phyloP scores from a whole-genome alignment of 345 rosid species.

The Draba incana region DNA sequence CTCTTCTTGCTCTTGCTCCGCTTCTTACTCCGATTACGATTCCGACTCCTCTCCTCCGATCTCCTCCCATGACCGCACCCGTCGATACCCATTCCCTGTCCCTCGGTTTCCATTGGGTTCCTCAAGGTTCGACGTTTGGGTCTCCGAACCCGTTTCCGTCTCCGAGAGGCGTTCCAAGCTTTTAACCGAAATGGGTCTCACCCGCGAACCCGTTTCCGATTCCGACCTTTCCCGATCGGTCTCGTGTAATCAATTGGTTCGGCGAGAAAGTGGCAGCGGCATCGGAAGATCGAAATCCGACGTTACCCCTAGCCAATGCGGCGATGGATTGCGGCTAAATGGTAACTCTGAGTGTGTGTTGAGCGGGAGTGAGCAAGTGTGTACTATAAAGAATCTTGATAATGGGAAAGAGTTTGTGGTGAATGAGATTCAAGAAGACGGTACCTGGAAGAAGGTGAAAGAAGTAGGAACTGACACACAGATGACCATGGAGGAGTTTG shows the following conservation, averaged over 20 bases:
- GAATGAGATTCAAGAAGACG: conserved; percentile 82
- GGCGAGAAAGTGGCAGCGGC: conserved; percentile 28
- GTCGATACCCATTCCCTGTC: conserved; percentile 45
- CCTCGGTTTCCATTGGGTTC: conserved; percentile 54
- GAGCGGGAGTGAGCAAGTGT: conserved; percentile 30
- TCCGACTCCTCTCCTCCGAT: conserved; percentile 52
- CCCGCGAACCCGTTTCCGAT: conserved; percentile 48
- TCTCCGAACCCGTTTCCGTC: conserved; percentile 74
- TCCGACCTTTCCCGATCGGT: conserved; percentile 48
- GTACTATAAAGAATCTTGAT: conserved; percentile 85
- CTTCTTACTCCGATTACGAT: conserved; percentile 66
- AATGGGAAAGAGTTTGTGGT: conserved; percentile 87
- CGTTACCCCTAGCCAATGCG: conserved; percentile 34
- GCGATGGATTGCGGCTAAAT: conserved; percentile 25
- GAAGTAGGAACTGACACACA: conserved; percentile 90
- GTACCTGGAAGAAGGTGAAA: conserved; percentile 74
- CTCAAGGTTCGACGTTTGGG: conserved; percentile 73
- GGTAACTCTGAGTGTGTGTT: conserved; percentile 39
- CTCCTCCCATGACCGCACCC: conserved; percentile 34
- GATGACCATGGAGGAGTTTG: conserved; percentile 95
- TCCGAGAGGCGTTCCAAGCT: conserved; percentile 73
- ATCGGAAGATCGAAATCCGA: conserved; percentile 63
- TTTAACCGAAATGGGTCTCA: conserved; percentile 66
- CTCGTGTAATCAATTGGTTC: conserved; percentile 47
- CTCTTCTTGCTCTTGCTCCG: conserved; percentile 68